phyloP scores from a whole-genome alignment of 257 asterid genomes.

The Schizonepeta tenuifolia region DNA sequence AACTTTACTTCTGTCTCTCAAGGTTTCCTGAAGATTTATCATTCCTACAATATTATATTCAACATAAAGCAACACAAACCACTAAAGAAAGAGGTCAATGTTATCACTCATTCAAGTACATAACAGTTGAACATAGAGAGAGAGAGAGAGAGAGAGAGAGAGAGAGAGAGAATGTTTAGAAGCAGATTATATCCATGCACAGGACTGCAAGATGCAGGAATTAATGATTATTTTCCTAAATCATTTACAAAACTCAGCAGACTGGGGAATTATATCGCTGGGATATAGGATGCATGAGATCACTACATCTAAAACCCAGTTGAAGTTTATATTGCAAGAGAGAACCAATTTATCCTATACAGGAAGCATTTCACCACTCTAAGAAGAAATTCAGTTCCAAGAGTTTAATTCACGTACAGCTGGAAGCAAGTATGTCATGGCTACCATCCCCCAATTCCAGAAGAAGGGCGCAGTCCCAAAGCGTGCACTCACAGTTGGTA shows the following conservation, averaged over 20 bases:
- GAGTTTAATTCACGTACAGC: slow-evolving; percentile 53
- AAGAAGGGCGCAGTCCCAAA: slow-evolving; percentile 95
- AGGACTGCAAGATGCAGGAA: not conserved
- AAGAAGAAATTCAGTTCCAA: slow-evolving; percentile 9
- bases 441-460: slow-evolving; percentile 99
- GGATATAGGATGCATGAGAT: slow-evolving; percentile 5
- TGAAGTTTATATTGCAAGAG: not conserved
- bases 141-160: not conserved
- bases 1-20: slow-evolving; percentile 87
- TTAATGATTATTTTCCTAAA: not conserved
- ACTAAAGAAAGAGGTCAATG: not conserved
- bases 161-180: not conserved
- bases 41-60: slow-evolving; percentile 23
- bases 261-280: not conserved
- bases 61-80: slow-evolving; percentile 1
- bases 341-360: not conserved
- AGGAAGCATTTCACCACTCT: slow-evolving; percentile 21
- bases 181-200: not conserved
- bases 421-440: slow-evolving; percentile 80
- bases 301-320: not conserved
- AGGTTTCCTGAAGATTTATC: slow-evolving; percentile 60
- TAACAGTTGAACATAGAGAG: not conserved
- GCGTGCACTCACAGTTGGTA: slow-evolving; percentile 96
- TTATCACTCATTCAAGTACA: slow-evolving; percentile 8
- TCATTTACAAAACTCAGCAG: not conserved